These are phyloP conservation scores for Ogataea pilisensis DNA, from an alignment of 805 yeast genomes.

Conservation along the genomic window DNA sequence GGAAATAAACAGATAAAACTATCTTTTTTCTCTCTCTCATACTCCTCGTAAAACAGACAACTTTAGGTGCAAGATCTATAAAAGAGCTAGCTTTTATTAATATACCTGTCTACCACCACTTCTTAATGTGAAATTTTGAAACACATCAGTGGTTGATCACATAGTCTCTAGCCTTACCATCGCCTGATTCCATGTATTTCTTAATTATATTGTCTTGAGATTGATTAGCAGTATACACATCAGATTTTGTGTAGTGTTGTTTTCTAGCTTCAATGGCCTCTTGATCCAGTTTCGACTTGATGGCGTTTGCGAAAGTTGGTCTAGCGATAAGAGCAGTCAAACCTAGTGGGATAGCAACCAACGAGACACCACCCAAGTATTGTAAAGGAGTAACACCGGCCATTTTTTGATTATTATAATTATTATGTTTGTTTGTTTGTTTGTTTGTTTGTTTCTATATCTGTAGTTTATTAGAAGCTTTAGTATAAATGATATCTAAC, in stretches of 20 bases:
- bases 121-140: too few relatives aligned
- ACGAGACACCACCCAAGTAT: conserved; percentile 25
- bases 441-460: background rate
- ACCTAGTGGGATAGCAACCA: conserved; percentile 28
- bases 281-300: conserved; percentile 30
- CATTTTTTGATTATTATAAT: conserved; percentile 15
- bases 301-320: conserved; percentile 35
- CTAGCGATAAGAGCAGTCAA: conserved; percentile 25
- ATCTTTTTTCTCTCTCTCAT: too few relatives aligned
- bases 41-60: too few relatives aligned
- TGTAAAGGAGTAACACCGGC: conserved; percentile 26
- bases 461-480: too few relatives aligned
- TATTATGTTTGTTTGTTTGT: too few relatives aligned
- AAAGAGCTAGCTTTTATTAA: too few relatives aligned
- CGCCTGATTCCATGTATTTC: conserved; percentile 24
- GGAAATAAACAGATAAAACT: too few relatives aligned
- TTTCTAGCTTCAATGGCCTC: conserved; percentile 28
- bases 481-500: too few relatives aligned
- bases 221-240: conserved; percentile 20
- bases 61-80: too few relatives aligned
- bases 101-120: too few relatives aligned
- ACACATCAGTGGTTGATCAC: conserved; percentile 6
- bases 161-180: conserved; percentile 29
- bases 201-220: conserved; percentile 24
- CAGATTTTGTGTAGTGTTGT: conserved; percentile 25